phyloP scores from a whole-genome alignment of 2,329 filamentous ascomycete species.

The Colletotrichum simmondsii region DNA sequence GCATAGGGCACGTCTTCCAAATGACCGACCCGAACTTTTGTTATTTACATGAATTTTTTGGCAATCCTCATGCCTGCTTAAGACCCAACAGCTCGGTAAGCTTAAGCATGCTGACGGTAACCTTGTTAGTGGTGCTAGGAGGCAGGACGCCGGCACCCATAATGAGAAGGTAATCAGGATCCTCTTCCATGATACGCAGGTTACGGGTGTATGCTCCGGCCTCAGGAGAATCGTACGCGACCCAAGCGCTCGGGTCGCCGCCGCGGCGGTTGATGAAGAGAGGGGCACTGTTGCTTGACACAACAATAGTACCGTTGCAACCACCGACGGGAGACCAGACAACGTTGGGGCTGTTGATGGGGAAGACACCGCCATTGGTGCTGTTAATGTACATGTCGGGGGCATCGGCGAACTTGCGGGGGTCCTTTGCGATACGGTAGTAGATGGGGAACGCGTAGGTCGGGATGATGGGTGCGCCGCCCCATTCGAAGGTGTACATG shows the following conservation, averaged over 20 bases:
- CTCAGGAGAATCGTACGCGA: constrained; percentile 47
- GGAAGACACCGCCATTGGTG: constrained; percentile 44
- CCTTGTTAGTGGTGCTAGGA: constrained; percentile 56
- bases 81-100: constrained; percentile 38
- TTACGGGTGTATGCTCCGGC: constrained; percentile 50
- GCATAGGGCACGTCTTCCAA: too few relatives aligned
- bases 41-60: not conserved
- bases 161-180: constrained; percentile 51
- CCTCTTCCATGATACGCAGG: constrained; percentile 47
- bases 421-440: constrained; percentile 54
- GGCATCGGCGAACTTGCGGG: constrained; percentile 48
- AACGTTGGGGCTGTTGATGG: constrained; percentile 54
- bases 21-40: not conserved
- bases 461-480: constrained; percentile 51
- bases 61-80: constrained; percentile 7
- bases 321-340: constrained; percentile 56
- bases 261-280: constrained; percentile 56
- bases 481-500: constrained; percentile 74
- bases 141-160: constrained; percentile 58
- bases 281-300: constrained; percentile 50
- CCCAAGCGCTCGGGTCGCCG: constrained; percentile 50
- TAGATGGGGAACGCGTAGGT: constrained; percentile 54
- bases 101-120: constrained; percentile 49
- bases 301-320: constrained; percentile 56
- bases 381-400: constrained; percentile 46